Evolutionary conservation across 2,329 filamentous ascomycete species (phyloP).

Genomic region (Scedosporium dehoogii): DNA sequence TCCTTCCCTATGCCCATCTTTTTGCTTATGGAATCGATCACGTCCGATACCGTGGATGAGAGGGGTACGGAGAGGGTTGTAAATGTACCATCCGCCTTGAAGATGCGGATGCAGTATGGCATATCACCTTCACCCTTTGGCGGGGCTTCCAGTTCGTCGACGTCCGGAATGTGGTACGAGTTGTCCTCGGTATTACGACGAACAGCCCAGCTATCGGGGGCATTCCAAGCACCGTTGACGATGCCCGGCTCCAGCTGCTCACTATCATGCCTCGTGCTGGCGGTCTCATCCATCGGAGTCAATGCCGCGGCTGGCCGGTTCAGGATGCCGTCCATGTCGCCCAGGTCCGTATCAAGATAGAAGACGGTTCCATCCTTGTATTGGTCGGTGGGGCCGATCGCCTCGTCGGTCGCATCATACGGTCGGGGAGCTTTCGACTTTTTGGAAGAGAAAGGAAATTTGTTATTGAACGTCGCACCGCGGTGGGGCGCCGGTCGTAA

Average conservation of each 20-base stretch:
- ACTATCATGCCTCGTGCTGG: constrained; percentile 29
- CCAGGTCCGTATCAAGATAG: constrained; percentile 77
- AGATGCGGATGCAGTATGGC: constrained; percentile 89
- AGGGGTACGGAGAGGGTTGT: constrained; percentile 79
- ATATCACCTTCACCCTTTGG: constrained; percentile 64
- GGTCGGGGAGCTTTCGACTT: constrained; percentile 36
- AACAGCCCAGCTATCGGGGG: constrained; percentile 94
- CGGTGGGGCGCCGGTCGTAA: constrained; percentile 16
- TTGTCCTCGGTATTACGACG: constrained; percentile 61
- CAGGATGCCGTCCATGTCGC: constrained; percentile 86
- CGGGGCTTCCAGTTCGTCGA: constrained; percentile 55
- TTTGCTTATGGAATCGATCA: constrained; percentile 83
- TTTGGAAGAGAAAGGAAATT: constrained; percentile 49
- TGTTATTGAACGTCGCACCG: constrained; percentile 49
- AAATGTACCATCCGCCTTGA: constrained; percentile 88
- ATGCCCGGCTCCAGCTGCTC: not conserved
- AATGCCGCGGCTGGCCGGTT: constrained; percentile 57
- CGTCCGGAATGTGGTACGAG: constrained; percentile 44
- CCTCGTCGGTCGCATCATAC: constrained; percentile 46
- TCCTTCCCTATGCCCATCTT: constrained; percentile 82
- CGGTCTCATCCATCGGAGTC: constrained; percentile 57
- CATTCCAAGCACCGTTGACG: constrained; percentile 58
- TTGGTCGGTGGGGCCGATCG: constrained; percentile 50
- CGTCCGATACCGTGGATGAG: constrained; percentile 75
- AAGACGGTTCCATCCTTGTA: constrained; percentile 54